Percentiles rank a stretch among this genome's conserved stretches.
These are phyloP conservation scores for Wickerhamiella siamensis DNA, from an alignment of 805 yeast genomes.

Conservation along the genomic window DNA sequence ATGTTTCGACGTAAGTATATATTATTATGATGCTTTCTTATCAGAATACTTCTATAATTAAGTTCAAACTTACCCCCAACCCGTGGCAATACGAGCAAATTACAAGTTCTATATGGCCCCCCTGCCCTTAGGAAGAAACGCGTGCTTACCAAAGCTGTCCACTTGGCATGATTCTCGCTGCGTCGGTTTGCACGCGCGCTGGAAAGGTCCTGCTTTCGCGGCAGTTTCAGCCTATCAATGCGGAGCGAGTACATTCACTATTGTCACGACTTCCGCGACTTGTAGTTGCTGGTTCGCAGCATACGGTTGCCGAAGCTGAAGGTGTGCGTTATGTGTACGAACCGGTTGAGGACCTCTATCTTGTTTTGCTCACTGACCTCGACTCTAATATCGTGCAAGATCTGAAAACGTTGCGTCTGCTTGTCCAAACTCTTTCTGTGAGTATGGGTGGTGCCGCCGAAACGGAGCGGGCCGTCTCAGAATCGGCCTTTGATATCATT, in stretches of 20 bases:
- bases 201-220: constrained; percentile 88
- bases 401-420: constrained; percentile 76
- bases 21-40: too few relatives aligned
- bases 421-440: constrained; percentile 62
- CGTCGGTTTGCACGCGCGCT: constrained; percentile 82
- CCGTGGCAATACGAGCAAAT: too few relatives aligned
- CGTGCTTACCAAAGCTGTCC: neutral
- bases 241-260: constrained; percentile 73
- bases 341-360: constrained; percentile 86
- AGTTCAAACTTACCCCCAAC: too few relatives aligned
- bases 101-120: too few relatives aligned
- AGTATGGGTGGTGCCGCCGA: constrained; percentile 30
- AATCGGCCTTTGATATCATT: constrained; percentile 74
- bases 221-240: constrained; percentile 73
- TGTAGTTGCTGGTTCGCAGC: constrained; percentile 60
- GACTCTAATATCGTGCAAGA: constrained; percentile 89
- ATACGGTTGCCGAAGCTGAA: constrained; percentile 87
- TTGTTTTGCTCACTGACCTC: constrained; percentile 79
- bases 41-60: too few relatives aligned
- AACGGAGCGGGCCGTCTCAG: constrained; percentile 60
- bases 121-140: neutral
- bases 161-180: constrained; percentile 41
- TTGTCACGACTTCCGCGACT: constrained; percentile 75
- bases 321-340: constrained; percentile 87
- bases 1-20: too few relatives aligned